Evolutionary conservation across 2,329 filamentous ascomycete genomes (phyloP).

Genomic region (Fusarium foetens): DNA sequence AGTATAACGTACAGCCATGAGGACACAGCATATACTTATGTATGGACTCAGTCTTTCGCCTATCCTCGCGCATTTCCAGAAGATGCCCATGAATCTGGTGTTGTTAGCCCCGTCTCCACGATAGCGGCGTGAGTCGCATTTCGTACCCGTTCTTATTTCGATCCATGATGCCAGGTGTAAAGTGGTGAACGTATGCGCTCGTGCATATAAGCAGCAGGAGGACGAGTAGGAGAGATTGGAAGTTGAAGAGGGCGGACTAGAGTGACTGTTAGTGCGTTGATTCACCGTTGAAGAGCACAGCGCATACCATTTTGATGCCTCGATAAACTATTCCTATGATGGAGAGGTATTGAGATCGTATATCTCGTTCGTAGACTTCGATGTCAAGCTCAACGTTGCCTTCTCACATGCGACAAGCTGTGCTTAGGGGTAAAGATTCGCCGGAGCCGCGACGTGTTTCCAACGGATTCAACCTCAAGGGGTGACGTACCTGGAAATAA

Average conservation of each 20-base stretch:
- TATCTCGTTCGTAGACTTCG: neutral
- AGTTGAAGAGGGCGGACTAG: conserved; percentile 97
- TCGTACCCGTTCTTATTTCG: conserved; percentile 88
- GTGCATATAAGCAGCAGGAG: conserved; percentile 96
- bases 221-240: conserved; percentile 94
- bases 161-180: conserved; percentile 90
- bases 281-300: neutral
- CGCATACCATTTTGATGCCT: conserved; percentile 44
- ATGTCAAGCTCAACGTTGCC: conserved; percentile 13
- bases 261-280: conserved; percentile 20
- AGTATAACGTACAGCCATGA: conserved; percentile 80
- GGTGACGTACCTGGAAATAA: conserved; percentile 35
- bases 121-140: neutral
- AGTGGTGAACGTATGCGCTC: conserved; percentile 89
- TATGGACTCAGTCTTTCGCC: conserved; percentile 95
- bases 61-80: conserved; percentile 95
- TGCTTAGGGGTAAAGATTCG: conserved; percentile 53
- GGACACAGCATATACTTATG: conserved; percentile 89
- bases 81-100: conserved; percentile 78
- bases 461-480: neutral
- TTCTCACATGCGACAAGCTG: conserved; percentile 42
- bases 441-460: conserved; percentile 44
- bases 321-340: neutral
- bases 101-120: conserved; percentile 19
- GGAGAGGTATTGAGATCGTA: neutral